Evolutionary conservation across 495 filamentous ascomycete species (phyloP).

Genomic region (Evernia prunastri): DNA sequence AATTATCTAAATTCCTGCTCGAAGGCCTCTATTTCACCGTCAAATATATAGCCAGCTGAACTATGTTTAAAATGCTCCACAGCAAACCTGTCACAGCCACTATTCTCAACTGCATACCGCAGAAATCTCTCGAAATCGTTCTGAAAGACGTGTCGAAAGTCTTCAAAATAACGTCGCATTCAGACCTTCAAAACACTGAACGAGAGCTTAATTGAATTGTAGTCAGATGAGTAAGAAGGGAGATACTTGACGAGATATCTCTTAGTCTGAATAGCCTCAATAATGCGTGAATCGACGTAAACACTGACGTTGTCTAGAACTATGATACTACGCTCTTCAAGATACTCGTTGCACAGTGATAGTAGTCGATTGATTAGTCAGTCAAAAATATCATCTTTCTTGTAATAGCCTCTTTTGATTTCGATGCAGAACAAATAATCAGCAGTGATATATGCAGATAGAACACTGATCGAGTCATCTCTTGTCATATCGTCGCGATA

Average conservation of each 20-base stretch:
- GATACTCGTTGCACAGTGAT: conserved; percentile 5
- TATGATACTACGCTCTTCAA: not conserved
- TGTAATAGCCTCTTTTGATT: not conserved
- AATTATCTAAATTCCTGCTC: not conserved
- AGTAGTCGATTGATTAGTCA: not conserved
- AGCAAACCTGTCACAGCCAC: not conserved
- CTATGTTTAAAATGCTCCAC: not conserved
- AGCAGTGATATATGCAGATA: not conserved
- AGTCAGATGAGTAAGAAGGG: not conserved
- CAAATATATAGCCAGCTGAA: not conserved
- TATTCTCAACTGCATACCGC: not conserved
- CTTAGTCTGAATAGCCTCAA: conserved; percentile 3
- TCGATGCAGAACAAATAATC: not conserved
- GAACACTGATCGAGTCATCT: not conserved
- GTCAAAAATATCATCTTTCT: not conserved
- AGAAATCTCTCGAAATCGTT: not conserved
- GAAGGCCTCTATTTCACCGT: not conserved
- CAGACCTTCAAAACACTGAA: not conserved
- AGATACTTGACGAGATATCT: not conserved
- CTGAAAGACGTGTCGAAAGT: not conserved
- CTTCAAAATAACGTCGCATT: not conserved
- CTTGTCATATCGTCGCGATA: not conserved
- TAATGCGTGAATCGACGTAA: too few species aligned
- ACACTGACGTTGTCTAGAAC: too few species aligned
- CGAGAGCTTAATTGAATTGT: not conserved